Evolutionary conservation across 2,329 filamentous ascomycete genomes (phyloP).

Genomic region (Epicoccum nigrum): DNA sequence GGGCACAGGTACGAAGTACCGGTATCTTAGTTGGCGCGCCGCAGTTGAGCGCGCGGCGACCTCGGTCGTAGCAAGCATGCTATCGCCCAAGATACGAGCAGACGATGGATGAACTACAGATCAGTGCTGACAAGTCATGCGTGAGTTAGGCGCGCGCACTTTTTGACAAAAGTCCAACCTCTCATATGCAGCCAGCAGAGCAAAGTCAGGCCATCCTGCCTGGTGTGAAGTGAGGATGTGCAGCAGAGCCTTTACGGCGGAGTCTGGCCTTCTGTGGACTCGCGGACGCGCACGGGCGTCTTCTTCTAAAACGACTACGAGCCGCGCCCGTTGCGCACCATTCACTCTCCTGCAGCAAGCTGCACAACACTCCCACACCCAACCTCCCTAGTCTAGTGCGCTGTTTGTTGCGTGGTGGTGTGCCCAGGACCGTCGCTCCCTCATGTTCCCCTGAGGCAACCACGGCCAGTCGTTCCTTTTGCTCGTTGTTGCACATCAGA

Average conservation of each 20-base stretch:
- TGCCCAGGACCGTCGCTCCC: conserved; percentile 15
- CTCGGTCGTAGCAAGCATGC: conserved; percentile 8
- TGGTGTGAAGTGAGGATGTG: conserved; percentile 18
- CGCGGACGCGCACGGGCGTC: conserved; percentile 6
- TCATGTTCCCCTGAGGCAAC: conserved; percentile 1
- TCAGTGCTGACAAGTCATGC: conserved; percentile 6
- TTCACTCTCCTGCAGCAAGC: conserved; percentile 15
- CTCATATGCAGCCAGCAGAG: background rate
- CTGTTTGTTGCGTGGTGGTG: conserved; percentile 10
- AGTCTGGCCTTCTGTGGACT: conserved; percentile 14
- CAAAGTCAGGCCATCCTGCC: conserved; percentile 18
- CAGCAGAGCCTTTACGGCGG: conserved; percentile 14
- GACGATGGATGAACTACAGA: background rate
- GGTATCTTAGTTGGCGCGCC: background rate
- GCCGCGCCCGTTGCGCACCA: conserved; percentile 13
- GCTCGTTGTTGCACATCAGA: conserved; percentile 1
- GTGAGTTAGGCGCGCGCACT: background rate
- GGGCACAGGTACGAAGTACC: background rate
- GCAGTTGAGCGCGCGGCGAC: background rate
- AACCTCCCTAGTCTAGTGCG: conserved; percentile 3
- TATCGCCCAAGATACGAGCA: background rate
- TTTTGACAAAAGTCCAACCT: background rate
- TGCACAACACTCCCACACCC: conserved; percentile 14
- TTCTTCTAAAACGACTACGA: conserved; percentile 12
- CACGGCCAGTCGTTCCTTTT: conserved; percentile 7